phyloP scores from a whole-genome alignment of 2,329 filamentous ascomycete species.

The Trichoderma atroviride region DNA sequence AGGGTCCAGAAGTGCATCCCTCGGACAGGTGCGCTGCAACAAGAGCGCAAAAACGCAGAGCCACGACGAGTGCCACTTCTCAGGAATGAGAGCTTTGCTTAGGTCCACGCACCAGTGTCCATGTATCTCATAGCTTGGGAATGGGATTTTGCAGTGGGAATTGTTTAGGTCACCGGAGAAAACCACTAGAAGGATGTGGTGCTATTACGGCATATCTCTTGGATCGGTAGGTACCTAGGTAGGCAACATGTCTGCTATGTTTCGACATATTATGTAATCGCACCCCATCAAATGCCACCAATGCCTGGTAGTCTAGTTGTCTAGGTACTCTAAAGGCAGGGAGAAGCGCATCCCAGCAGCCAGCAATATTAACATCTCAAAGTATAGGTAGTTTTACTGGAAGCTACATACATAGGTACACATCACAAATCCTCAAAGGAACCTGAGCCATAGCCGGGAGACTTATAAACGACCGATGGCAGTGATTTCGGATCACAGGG shows the following conservation, averaged over 20 bases:
- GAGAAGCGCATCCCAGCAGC: background rate
- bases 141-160: background rate
- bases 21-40: background rate
- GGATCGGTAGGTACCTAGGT: too few relatives aligned
- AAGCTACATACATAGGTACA: too few relatives aligned
- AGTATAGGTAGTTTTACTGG: too few relatives aligned
- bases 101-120: background rate
- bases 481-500: background rate
- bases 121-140: slow-evolving; percentile 10
- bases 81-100: background rate
- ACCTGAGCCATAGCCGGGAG: background rate
- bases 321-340: too few relatives aligned
- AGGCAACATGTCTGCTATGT: background rate
- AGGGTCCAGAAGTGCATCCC: background rate
- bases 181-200: background rate
- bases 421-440: too few relatives aligned
- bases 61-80: background rate
- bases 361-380: too few relatives aligned
- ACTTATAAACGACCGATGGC: background rate
- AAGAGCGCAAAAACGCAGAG: background rate
- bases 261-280: background rate
- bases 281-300: background rate
- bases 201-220: background rate
- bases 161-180: background rate
- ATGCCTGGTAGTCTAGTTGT: background rate